Percentiles rank a stretch among this genome's conserved stretches.
phyloP scores from a whole-genome alignment of 2,329 filamentous ascomycete genomes.

The Neoascochyta sp. region DNA sequence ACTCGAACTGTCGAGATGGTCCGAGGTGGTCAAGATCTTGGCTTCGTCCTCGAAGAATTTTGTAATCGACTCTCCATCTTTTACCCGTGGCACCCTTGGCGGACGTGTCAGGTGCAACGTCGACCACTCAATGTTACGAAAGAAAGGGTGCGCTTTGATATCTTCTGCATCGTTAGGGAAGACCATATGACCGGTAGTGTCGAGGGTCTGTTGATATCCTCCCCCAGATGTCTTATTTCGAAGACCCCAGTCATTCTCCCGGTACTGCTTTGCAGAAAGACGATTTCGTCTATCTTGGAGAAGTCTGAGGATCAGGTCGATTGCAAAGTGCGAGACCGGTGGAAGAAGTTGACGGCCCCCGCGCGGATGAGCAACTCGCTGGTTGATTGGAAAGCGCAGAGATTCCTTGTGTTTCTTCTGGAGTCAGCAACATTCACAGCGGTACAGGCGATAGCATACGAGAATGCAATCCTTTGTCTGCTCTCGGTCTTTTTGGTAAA shows the following conservation, averaged over 20 bases:
- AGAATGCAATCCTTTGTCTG: constrained; percentile 84
- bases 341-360: constrained; percentile 37
- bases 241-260: constrained; percentile 55
- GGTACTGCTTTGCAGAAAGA: constrained; percentile 73
- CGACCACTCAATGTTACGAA: constrained; percentile 74
- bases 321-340: constrained; percentile 64
- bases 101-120: constrained; percentile 66
- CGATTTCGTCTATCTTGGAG: constrained; percentile 72
- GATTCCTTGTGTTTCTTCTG: constrained; percentile 63
- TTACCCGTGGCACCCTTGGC: constrained; percentile 74
- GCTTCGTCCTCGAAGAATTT: constrained; percentile 88
- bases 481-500: constrained; percentile 75
- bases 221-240: constrained; percentile 22
- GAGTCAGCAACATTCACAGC: neutral
- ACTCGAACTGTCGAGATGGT: constrained; percentile 36
- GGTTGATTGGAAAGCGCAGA: constrained; percentile 65
- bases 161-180: constrained; percentile 82
- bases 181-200: constrained; percentile 59
- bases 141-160: constrained; percentile 87
- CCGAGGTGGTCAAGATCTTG: constrained; percentile 50
- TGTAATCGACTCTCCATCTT: constrained; percentile 53
- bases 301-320: constrained; percentile 70
- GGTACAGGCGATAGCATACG: constrained; percentile 45
- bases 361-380: constrained; percentile 53
- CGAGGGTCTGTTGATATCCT: constrained; percentile 26